phyloP scores from a whole-genome alignment of 305 asterid species.

The Plantago coronopus region DNA sequence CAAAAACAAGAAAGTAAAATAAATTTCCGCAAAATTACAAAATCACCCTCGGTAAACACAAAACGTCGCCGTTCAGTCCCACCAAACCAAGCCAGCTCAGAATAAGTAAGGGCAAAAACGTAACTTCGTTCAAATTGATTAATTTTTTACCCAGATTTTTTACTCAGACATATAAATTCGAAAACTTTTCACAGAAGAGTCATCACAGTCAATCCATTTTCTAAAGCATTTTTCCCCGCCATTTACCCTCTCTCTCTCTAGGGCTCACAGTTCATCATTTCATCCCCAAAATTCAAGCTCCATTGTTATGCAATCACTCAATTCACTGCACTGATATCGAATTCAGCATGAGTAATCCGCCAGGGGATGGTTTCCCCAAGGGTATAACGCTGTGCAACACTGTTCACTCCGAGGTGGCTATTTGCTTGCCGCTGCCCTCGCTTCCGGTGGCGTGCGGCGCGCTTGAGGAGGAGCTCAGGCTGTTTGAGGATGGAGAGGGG shows the following conservation, averaged over 20 bases:
- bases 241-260: slow-evolving; percentile 48
- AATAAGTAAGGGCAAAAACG: no score
- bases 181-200: no score
- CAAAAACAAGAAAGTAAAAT: no score
- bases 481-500: slow-evolving; percentile 45
- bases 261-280: slow-evolving; percentile 33
- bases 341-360: slow-evolving; percentile 43
- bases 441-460: slow-evolving; percentile 95
- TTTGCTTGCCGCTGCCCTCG: slow-evolving; percentile 85
- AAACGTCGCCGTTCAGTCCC: no score
- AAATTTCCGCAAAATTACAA: no score
- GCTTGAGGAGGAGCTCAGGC: slow-evolving; percentile 65
- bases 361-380: slow-evolving; percentile 45
- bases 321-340: slow-evolving; percentile 21
- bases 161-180: no score
- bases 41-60: no score
- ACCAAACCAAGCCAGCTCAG: no score
- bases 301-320: slow-evolving; percentile 20
- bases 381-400: slow-evolving; percentile 83
- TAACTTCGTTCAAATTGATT: no score
- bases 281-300: slow-evolving; percentile 34
- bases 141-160: no score
- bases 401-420: slow-evolving; percentile 83
- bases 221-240: slow-evolving; percentile 56
- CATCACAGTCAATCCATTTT: background rate